Evolutionary conservation across 352 stramenopile species (phyloP).

Genomic region (Elongisporangium prolatum): DNA sequence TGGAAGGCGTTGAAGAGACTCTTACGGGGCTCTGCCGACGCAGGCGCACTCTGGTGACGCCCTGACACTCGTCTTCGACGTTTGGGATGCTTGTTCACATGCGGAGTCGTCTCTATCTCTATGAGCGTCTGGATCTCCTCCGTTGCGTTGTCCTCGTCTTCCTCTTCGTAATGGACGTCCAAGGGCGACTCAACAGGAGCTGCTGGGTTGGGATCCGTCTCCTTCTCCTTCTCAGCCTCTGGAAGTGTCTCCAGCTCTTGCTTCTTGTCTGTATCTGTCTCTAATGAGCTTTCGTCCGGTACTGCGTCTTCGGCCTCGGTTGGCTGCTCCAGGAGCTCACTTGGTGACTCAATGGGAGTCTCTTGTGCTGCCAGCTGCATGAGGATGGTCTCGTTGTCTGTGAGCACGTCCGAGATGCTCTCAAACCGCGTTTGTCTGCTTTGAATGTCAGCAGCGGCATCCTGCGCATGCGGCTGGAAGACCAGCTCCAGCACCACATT

Average conservation of each 20-base stretch:
- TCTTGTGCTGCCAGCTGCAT: conserved; percentile 26
- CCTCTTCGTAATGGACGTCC: conserved; percentile 3
- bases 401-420: conserved; percentile 50
- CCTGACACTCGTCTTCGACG: neutral
- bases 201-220: neutral
- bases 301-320: neutral
- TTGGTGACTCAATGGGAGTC: neutral
- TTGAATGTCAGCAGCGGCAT: conserved; percentile 24
- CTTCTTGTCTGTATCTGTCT: neutral
- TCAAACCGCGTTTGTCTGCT: conserved; percentile 29
- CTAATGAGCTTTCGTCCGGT: too few relatives aligned
- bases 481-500: conserved; percentile 59
- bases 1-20: conserved; percentile 46
- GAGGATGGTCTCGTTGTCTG: conserved; percentile 55
- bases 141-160: conserved; percentile 1
- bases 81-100: neutral
- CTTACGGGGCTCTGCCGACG: conserved; percentile 5
- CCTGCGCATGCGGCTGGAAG: conserved; percentile 32
- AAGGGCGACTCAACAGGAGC: conserved; percentile 2
- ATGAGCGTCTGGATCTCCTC: conserved; percentile 1
- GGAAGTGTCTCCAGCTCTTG: neutral
- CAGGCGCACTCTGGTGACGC: neutral
- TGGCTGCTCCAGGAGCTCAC: neutral
- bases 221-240: neutral
- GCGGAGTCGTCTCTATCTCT: neutral